A percentile compares a stretch with the other conserved stretches of the same genome.
These are phyloP conservation scores for Lanmaoa rubissima DNA, from an alignment of 768 basidiomycete genomes.

Conservation along the genomic window DNA sequence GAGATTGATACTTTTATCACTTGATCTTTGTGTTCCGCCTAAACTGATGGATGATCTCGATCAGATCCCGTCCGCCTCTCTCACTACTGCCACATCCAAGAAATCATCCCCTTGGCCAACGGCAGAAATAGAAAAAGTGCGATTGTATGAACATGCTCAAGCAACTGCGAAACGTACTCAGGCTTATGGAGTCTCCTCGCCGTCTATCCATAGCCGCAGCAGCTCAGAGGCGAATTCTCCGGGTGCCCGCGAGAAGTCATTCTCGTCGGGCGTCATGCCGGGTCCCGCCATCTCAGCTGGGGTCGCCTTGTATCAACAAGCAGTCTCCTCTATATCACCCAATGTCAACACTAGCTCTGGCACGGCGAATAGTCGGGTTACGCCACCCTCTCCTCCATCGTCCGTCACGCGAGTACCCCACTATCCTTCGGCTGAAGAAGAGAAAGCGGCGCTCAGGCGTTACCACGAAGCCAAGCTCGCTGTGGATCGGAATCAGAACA, in stretches of 20 bases:
- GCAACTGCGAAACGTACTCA: conserved; percentile 62
- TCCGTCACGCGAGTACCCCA: conserved; percentile 38
- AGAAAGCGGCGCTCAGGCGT: conserved; percentile 66
- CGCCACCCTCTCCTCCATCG: conserved; percentile 30
- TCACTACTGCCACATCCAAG: conserved; percentile 13
- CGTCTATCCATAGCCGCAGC: conserved; percentile 25
- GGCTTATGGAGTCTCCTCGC: conserved; percentile 34
- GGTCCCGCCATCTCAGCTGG: conserved; percentile 39
- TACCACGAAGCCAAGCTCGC: conserved; percentile 74
- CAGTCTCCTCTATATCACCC: conserved; percentile 40
- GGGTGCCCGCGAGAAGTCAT: conserved; percentile 10
- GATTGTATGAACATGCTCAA: conserved; percentile 68
- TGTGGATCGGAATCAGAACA: conserved; percentile 57
- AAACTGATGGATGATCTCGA: conserved; percentile 4
- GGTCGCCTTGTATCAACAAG: conserved; percentile 43
- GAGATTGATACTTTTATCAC: conserved; percentile 7
- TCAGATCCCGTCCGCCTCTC: conserved; percentile 9
- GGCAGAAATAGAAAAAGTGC: conserved; percentile 74
- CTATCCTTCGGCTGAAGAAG: conserved; percentile 65
- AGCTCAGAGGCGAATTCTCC: conserved; percentile 31
- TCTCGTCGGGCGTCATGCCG: conserved; percentile 7
- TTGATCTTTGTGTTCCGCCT: not conserved
- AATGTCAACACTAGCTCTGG: conserved; percentile 12
- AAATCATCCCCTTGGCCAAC: conserved; percentile 47
- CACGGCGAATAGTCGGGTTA: conserved; percentile 25